Evolutionary conservation across 805 yeast species (phyloP), one percentile per base, ranked within the genome.

Genomic region (Candida rishiriensis): DNA sequence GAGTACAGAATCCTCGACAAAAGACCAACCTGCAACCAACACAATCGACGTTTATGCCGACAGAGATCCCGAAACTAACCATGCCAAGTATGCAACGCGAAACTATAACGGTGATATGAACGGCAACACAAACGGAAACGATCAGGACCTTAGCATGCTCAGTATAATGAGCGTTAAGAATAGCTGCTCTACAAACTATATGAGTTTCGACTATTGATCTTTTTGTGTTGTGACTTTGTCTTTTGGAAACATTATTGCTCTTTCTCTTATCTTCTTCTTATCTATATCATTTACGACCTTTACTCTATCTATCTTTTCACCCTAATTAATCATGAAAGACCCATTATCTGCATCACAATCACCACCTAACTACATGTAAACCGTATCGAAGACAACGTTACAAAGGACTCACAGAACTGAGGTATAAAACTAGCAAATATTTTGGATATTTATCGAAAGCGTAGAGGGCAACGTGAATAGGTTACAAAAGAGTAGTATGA

Each of bases 131-230:
- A 46, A 44, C n/a, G 48, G 46, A 13, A 40, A 50, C 9, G 50
- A 53, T 12, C 52, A 52, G 1, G 56, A 54, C 36, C 29, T 56
- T 13, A 56, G 62, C 40, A 48, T 57, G 47, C 47, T 55, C 35
- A 57, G 61, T 29, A 52, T 56, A 10, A 56, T 60, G 56, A 52
- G 60, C 35, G 54, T 52, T 15, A 52, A 50, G 29, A 50, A 49
- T 31, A 50, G 48, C 29, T 31, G 34, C 15, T 44, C 48, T 33
- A 49, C 57, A 13, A 50, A 44, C 8, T 50, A 44, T 36, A 46
- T 50, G 50, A 52, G 51, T 37, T 49, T 52, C 36, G 57, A 57
- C 33, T 56, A 54, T 44, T 56, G 39, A 39, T 17, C n/a, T n/a
- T n/a, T n/a, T n/a, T n/a, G n/a, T n/a, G n/a, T n/a, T n/a, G n/a